These are phyloP conservation scores for Avena sativa DNA, from an alignment of 176 grass and related monocot species.

Conservation along the genomic window DNA sequence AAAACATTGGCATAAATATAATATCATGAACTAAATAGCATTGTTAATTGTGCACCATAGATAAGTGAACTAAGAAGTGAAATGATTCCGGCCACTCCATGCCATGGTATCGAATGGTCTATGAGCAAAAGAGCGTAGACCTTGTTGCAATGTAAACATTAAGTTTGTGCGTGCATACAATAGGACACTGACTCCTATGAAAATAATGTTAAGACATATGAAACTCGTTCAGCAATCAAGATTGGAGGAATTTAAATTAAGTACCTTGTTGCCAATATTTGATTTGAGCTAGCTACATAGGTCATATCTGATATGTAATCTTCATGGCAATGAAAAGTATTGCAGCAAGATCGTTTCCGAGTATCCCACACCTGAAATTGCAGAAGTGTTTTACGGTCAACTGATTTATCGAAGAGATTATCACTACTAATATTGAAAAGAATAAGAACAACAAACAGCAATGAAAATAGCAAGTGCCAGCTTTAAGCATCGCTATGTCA, in stretches of 20 bases:
- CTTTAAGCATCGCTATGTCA: not conserved
- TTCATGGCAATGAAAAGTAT: slow-evolving; percentile 88
- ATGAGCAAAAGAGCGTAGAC: not conserved
- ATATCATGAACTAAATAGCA: slow-evolving; percentile 10
- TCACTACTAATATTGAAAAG: not conserved
- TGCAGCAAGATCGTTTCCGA: slow-evolving; percentile 72
- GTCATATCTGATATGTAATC: slow-evolving; percentile 94
- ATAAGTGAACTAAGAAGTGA: slow-evolving; percentile 18
- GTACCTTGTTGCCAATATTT: slow-evolving; percentile 92
- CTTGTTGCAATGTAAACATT: not conserved
- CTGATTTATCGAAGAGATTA: slow-evolving; percentile 2
- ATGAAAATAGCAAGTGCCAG: not conserved
- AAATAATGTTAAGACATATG: not conserved
- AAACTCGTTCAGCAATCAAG: not conserved
- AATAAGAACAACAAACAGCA: slow-evolving; percentile 1
- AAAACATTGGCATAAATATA: slow-evolving; percentile 22
- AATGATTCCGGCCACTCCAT: not conserved
- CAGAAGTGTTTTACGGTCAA: slow-evolving; percentile 9
- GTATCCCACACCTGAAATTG: slow-evolving; percentile 91
- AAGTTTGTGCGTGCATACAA: slow-evolving; percentile 13
- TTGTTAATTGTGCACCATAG: not conserved
- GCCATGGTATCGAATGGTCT: not conserved
- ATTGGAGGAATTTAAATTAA: slow-evolving; percentile 18
- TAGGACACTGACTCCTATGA: not conserved
- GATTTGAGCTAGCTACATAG: slow-evolving; percentile 70